Conservation (phyloP, 768 basidiomycete species). For the Hericium erinaceus region DNA sequence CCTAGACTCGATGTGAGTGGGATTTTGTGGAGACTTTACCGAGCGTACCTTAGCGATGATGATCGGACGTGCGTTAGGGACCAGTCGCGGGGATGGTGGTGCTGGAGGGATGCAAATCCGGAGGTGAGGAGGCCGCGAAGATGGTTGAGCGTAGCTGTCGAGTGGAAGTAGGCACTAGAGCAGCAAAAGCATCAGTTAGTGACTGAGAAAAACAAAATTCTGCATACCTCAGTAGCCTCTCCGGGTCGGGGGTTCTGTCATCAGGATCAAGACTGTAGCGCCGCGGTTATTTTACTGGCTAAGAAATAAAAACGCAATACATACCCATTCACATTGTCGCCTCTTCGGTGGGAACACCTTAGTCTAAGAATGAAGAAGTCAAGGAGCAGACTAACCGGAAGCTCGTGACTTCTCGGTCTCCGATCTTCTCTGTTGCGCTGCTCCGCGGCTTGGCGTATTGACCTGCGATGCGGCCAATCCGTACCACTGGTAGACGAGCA, state of each 20-base stretch:
- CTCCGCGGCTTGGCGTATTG: constrained; percentile 95
- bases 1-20: constrained; percentile 27
- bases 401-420: constrained; percentile 68
- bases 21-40: neutral
- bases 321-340: constrained; percentile 93
- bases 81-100: constrained; percentile 89
- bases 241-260: constrained; percentile 85
- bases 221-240: constrained; percentile 68
- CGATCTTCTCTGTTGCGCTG: constrained; percentile 71
- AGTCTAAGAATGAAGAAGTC: neutral
- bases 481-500: constrained; percentile 85
- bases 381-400: constrained; percentile 47
- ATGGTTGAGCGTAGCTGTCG: constrained; percentile 87
- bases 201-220: neutral
- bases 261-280: constrained; percentile 48
- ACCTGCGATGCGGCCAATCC: constrained; percentile 88
- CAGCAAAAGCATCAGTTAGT: neutral
- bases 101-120: constrained; percentile 88
- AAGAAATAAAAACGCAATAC: constrained; percentile 11
- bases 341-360: constrained; percentile 36
- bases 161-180: constrained; percentile 89
- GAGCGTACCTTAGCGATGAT: constrained; percentile 53
- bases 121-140: constrained; percentile 82
- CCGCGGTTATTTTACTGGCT: neutral
- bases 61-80: constrained; percentile 88